Conservation (phyloP, 2,329 filamentous ascomycete species). For the Pleoardoris graminearum region DNA sequence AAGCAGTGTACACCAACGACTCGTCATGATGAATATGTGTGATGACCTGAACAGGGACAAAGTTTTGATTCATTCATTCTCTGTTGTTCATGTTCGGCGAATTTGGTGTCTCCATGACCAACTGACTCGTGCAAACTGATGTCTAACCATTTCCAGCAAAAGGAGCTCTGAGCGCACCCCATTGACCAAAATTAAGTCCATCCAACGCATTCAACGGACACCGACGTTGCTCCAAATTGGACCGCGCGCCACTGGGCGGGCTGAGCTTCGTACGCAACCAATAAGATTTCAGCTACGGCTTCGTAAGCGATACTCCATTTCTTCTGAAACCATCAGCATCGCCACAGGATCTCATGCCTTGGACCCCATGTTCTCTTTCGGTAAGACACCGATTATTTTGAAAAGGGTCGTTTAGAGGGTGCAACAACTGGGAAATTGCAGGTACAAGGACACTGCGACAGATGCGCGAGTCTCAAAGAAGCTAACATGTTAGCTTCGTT, state of each 20-base stretch:
- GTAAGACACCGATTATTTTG: not conserved
- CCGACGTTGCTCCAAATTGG: conserved; percentile 7
- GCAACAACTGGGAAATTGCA: too few relatives aligned
- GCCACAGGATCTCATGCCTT: not conserved
- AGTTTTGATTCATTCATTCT: too few relatives aligned
- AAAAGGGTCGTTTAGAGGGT: not conserved
- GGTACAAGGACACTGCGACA: too few relatives aligned
- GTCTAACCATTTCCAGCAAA: too few relatives aligned
- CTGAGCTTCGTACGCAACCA: not conserved
- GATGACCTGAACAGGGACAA: not conserved
- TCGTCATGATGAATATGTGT: not conserved
- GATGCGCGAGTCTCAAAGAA: too few relatives aligned
- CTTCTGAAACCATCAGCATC: conserved; percentile 1
- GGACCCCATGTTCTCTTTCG: not conserved
- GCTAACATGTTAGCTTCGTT: too few relatives aligned
- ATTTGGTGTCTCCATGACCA: too few relatives aligned
- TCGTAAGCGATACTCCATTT: not conserved
- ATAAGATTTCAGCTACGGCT: not conserved
- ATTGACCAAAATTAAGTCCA: not conserved
- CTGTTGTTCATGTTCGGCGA: not conserved
- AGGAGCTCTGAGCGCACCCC: too few relatives aligned
- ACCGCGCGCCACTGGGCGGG: conserved; percentile 1
- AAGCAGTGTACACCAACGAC: not conserved
- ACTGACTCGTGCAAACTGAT: too few relatives aligned
- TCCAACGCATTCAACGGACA: not conserved